Evolutionary conservation across 768 basidiomycete species (phyloP), one percentile per base, ranked within the genome.

Genomic region (Psilocybe sp.): DNA sequence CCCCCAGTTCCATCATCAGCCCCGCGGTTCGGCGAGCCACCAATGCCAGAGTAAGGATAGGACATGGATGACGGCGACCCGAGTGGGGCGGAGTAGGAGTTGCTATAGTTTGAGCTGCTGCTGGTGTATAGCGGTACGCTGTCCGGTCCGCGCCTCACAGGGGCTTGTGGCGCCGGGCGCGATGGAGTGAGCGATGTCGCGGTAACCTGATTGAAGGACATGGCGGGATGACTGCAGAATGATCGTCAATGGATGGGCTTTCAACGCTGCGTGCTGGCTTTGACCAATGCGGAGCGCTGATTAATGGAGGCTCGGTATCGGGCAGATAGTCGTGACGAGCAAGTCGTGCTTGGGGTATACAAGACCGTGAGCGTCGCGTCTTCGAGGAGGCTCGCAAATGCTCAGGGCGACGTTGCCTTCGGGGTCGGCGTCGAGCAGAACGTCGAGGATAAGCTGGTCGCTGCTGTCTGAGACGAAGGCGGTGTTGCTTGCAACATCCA

Each of bases 31-130:
- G 90, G 90, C 1, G 88, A 86, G 40, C 81, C 90, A 43, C 90
- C 90, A 53, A 92, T 92, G 47, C 90, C 89, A 6, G 85, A 79
- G 68, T 90, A 90, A n/a, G 80, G 76, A 12, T 87, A 87, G 4
- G 85, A 79, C 0, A 87, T 84, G 41, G 74, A 69, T 1, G 82
- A 76, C 13, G 81, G 74, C 3, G 77, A 72, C 19, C 73, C 65
- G 49, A 69, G 76, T 51, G 73, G 68, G 60, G 80, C 72, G 3
- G 80, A 73, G 59, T 84, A 84, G 1, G 84, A 79, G 1, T 80
- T 62, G 57, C 72, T 79, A 67, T 86, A 87, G 37, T 81, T 81
- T 28, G 81, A 61, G 54, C 69, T 71, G 61, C 70, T 69, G 28
- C 64, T 60, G 47, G 62, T 70, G 55, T 70, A 76, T 44, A 57